phyloP scores from a whole-genome alignment of 805 yeast genomes.

The Crinitomyces ghanaensis region DNA sequence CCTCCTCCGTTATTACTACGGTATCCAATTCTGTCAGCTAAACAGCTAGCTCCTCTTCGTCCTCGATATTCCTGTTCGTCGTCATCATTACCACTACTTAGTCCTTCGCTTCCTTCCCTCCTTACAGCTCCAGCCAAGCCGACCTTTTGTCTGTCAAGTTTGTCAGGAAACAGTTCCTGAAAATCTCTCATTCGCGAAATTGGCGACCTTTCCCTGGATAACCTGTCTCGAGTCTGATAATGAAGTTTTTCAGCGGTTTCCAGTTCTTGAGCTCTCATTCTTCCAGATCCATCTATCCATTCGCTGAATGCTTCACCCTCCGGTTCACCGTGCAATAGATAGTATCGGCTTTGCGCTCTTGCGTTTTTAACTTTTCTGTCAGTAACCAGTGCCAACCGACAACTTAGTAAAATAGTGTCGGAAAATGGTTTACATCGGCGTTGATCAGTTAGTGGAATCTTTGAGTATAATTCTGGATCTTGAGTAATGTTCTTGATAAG shows the following conservation, averaged over 20 bases:
- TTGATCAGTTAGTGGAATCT: slow-evolving; percentile 13
- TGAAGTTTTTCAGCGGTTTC: slow-evolving; percentile 14
- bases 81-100: too few species aligned
- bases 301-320: slow-evolving; percentile 12
- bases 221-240: slow-evolving; percentile 9
- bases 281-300: too few species aligned
- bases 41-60: slow-evolving; percentile 4
- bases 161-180: too few species aligned
- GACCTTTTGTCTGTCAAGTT: slow-evolving; percentile 2
- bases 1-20: not conserved
- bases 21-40: slow-evolving; percentile 4
- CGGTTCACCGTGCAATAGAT: slow-evolving; percentile 61
- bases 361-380: slow-evolving; percentile 53
- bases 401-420: slow-evolving; percentile 24
- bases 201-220: slow-evolving; percentile 28
- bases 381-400: slow-evolving; percentile 38
- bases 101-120: too few species aligned
- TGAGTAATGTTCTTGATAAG: slow-evolving; percentile 30
- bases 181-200: slow-evolving; percentile 22
- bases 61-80: not conserved
- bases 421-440: slow-evolving; percentile 27
- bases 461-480: slow-evolving; percentile 18
- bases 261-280: slow-evolving; percentile 11
- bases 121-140: slow-evolving; percentile 1
- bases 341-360: slow-evolving; percentile 47